These are phyloP conservation scores for Hirsutella rhossiliensis DNA, from an alignment of 2,329 filamentous ascomycete genomes.

Conservation along the genomic window DNA sequence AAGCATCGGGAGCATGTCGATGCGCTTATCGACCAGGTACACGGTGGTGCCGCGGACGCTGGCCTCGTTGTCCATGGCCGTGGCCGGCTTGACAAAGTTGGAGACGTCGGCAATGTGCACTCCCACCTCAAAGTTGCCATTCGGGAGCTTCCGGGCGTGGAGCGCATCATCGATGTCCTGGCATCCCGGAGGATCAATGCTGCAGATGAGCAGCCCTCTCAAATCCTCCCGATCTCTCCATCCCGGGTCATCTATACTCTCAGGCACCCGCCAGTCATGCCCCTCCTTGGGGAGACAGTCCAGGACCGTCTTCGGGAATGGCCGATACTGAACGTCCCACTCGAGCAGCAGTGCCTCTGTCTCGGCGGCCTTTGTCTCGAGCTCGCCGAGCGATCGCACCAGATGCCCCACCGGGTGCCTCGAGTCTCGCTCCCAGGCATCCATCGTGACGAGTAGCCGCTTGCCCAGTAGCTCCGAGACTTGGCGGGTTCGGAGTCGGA, in stretches of 20 bases:
- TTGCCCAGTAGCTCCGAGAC: slow-evolving; percentile 82
- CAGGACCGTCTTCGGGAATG: slow-evolving; percentile 89
- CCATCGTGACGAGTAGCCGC: slow-evolving; percentile 83
- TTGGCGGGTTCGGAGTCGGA: slow-evolving; percentile 82
- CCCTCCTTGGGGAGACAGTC: slow-evolving; percentile 88
- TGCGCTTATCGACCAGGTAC: slow-evolving; percentile 96
- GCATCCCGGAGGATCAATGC: slow-evolving; percentile 90
- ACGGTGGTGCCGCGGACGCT: slow-evolving; percentile 91
- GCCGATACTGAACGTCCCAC: slow-evolving; percentile 94
- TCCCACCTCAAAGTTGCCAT: slow-evolving; percentile 91
- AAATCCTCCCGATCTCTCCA: slow-evolving; percentile 82
- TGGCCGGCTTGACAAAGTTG: slow-evolving; percentile 94
- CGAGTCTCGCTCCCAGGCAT: slow-evolving; percentile 89
- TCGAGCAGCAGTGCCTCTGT: slow-evolving; percentile 90
- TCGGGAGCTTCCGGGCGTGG: slow-evolving; percentile 72
- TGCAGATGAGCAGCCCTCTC: slow-evolving; percentile 80
- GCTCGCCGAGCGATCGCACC: slow-evolving; percentile 79
- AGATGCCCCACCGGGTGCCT: slow-evolving; percentile 90
- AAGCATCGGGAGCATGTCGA: slow-evolving; percentile 97
- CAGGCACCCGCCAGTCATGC: slow-evolving; percentile 85
- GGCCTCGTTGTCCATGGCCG: slow-evolving; percentile 93
- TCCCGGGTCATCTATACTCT: slow-evolving; percentile 65
- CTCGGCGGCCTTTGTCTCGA: slow-evolving; percentile 95
- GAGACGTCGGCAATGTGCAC: slow-evolving; percentile 99
- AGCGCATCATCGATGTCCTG: slow-evolving; percentile 98